phyloP scores from a whole-genome alignment of 495 filamentous ascomycete species.

The Penicillium bialowiezense region DNA sequence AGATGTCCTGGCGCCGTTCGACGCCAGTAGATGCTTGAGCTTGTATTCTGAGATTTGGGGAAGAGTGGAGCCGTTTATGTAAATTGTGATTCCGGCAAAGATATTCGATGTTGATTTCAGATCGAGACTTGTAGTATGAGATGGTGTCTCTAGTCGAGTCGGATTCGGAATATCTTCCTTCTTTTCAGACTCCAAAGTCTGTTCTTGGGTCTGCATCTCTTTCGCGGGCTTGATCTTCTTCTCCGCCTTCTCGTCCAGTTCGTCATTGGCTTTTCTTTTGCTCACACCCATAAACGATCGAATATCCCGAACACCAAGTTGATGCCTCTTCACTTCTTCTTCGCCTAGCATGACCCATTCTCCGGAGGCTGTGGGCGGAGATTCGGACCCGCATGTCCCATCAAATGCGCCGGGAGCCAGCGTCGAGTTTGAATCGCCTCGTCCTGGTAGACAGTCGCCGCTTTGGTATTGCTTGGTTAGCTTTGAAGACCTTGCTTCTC shows the following conservation, averaged over 20 bases:
- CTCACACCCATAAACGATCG: slow-evolving; percentile 34
- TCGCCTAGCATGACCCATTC: slow-evolving; percentile 19
- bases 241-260: slow-evolving; percentile 9
- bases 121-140: not conserved
- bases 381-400: slow-evolving; percentile 9
- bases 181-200: not conserved
- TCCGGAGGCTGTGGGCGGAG: not conserved
- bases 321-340: slow-evolving; percentile 12
- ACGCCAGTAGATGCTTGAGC: slow-evolving; percentile 72
- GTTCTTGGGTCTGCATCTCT: not conserved
- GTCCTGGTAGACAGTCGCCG: slow-evolving; percentile 13
- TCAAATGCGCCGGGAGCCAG: slow-evolving; percentile 15
- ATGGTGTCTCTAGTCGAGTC: not conserved
- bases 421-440: not conserved
- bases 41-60: slow-evolving; percentile 82
- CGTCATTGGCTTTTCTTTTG: slow-evolving; percentile 23
- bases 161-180: not conserved
- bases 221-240: not conserved
- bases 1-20: slow-evolving; percentile 68
- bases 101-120: slow-evolving; percentile 33
- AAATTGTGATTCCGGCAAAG: slow-evolving; percentile 67
- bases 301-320: slow-evolving; percentile 37
- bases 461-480: slow-evolving; percentile 62
- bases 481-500: slow-evolving; percentile 62
- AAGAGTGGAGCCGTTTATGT: slow-evolving; percentile 84